A percentile compares a stretch with the other conserved stretches of the same genome.
These are phyloP conservation scores for Gossypium schwendimanii DNA, from an alignment of 441 rosid genomes.

Conservation along the genomic window DNA sequence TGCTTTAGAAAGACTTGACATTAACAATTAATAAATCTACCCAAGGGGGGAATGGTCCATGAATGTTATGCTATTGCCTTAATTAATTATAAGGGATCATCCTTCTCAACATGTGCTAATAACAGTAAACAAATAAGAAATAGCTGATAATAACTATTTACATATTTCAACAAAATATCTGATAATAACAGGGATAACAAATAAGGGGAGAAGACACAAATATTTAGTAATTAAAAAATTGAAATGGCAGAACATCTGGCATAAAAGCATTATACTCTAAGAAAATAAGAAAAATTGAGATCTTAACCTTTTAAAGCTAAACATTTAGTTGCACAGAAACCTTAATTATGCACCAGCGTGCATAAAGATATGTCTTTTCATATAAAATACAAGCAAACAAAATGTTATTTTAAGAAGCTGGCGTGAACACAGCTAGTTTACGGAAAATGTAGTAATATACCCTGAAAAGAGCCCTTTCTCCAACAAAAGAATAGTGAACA, in stretches of 20 bases:
- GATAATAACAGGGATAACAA: background rate
- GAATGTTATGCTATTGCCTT: background rate
- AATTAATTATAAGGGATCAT: conserved; percentile 1
- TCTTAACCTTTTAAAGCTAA: background rate
- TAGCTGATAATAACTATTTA: background rate
- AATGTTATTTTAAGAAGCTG: conserved; percentile 1
- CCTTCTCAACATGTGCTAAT: background rate
- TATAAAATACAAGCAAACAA: conserved; percentile 8
- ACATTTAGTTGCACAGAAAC: background rate
- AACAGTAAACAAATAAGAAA: background rate
- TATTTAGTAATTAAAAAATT: background rate
- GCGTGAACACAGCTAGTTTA: background rate
- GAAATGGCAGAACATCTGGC: background rate
- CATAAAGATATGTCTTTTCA: background rate
- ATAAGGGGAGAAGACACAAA: background rate
- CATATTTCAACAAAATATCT: background rate
- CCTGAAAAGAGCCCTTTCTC: conserved; percentile 82
- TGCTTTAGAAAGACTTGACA: background rate
- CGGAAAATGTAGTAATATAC: conserved; percentile 30
- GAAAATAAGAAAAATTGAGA: background rate
- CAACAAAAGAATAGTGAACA: conserved; percentile 81
- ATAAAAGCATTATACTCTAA: background rate
- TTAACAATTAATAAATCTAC: background rate
- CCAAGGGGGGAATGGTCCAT: background rate
- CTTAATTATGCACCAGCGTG: background rate